Evolutionary conservation across 345 rosid species (phyloP).

Genomic region (Aegle marmelos): DNA sequence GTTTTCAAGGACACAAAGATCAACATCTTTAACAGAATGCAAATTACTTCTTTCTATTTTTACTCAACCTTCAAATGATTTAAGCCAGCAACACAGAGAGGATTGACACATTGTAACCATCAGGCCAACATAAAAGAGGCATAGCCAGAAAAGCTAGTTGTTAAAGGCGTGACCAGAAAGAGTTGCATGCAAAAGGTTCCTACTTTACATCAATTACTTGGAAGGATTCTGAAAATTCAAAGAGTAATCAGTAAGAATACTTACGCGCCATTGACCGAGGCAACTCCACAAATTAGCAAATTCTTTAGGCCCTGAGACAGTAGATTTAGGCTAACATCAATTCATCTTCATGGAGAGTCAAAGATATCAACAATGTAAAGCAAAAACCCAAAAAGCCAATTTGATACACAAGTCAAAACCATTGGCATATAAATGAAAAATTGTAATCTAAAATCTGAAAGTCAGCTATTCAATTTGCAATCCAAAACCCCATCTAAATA

Average conservation of each 20-base stretch:
- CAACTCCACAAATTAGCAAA: slow-evolving; percentile 66
- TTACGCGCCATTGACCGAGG: slow-evolving; percentile 70
- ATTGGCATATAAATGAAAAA: no score
- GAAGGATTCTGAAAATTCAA: background rate
- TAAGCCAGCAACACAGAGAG: background rate
- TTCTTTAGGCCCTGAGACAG: slow-evolving; percentile 48
- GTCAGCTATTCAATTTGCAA: background rate
- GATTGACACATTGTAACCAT: background rate
- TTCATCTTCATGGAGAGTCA: background rate
- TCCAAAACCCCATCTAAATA: background rate
- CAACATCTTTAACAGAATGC: background rate
- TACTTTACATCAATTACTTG: background rate
- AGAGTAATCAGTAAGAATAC: slow-evolving; percentile 8
- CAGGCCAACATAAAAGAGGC: background rate
- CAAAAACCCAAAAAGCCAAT: background rate
- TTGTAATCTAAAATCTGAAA: background rate
- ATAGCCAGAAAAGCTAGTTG: background rate
- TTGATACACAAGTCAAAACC: background rate
- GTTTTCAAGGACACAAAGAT: background rate
- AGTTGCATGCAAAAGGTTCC: background rate
- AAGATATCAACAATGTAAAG: background rate
- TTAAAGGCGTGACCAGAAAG: background rate
- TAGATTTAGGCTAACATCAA: background rate
- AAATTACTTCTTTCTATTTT: background rate
- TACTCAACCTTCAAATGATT: background rate